phyloP scores from a whole-genome alignment of 257 asterid genomes.

The Mentha longifolia region DNA sequence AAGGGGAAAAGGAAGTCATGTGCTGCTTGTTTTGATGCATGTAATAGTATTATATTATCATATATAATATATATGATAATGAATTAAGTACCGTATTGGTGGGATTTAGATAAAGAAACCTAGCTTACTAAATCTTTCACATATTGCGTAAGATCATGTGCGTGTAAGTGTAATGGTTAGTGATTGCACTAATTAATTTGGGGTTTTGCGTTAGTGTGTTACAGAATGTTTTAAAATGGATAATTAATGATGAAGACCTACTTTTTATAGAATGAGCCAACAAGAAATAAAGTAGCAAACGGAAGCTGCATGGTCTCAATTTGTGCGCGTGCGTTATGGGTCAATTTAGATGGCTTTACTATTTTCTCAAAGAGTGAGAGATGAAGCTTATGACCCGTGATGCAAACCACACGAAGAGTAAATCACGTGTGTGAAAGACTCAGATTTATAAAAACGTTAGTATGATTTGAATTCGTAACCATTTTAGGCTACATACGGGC shows the following conservation, averaged over 20 bases:
- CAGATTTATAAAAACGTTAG: too few relatives aligned
- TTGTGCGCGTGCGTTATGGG: neutral
- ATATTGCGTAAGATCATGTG: neutral
- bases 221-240: constrained; percentile 9
- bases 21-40: constrained; percentile 10
- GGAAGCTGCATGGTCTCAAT: neutral
- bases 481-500: too few relatives aligned
- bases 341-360: constrained; percentile 21
- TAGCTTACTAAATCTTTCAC: neutral
- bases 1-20: neutral
- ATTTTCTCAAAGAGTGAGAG: too few relatives aligned
- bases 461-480: too few relatives aligned
- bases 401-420: too few relatives aligned
- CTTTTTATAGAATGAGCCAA: constrained; percentile 3
- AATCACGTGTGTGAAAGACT: too few relatives aligned
- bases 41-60: too few relatives aligned
- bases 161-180: too few relatives aligned
- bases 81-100: too few relatives aligned
- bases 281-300: constrained; percentile 3
- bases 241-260: neutral
- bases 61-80: neutral
- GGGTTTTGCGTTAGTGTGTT: too few relatives aligned
- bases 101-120: constrained; percentile 7
- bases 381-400: too few relatives aligned
- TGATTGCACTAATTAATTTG: too few relatives aligned